These are phyloP conservation scores for thale cress (Arabidopsis thaliana) DNA, from an alignment of 345 rosid species.

Conservation along the genomic window DNA sequence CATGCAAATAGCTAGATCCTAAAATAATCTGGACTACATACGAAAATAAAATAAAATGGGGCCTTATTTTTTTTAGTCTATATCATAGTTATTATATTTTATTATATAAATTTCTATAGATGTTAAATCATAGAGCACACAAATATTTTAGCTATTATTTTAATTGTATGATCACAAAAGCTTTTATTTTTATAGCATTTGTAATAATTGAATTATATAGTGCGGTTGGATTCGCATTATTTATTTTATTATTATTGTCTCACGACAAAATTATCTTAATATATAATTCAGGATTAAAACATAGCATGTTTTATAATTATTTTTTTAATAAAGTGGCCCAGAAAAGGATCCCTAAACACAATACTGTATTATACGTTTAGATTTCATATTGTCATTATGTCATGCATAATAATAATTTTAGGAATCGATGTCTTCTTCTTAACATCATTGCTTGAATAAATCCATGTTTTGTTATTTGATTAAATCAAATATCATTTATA, in stretches of 20 bases:
- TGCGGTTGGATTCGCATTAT: neutral
- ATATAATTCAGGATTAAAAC: neutral
- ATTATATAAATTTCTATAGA: no score
- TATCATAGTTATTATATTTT: no score
- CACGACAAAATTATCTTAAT: neutral
- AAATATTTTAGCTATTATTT: neutral
- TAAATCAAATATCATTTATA: neutral
- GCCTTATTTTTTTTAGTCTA: no score
- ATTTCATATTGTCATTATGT: neutral
- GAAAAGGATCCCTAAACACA: neutral
- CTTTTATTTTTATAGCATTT: neutral
- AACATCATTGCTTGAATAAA: neutral
- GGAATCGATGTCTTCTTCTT: neutral
- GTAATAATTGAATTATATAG: neutral
- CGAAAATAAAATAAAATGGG: no score
- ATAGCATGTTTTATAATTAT: neutral
- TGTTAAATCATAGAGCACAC: no score
- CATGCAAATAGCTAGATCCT: no score
- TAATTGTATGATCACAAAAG: neutral
- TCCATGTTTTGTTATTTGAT: neutral
- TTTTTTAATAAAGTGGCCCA: neutral
- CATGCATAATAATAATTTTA: neutral
- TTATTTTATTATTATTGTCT: neutral
- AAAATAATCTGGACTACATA: no score
- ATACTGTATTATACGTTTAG: neutral